Percentiles rank a stretch among this genome's conserved stretches.
phyloP scores from a whole-genome alignment of 345 rosid species.

The Eutrema japonicum region DNA sequence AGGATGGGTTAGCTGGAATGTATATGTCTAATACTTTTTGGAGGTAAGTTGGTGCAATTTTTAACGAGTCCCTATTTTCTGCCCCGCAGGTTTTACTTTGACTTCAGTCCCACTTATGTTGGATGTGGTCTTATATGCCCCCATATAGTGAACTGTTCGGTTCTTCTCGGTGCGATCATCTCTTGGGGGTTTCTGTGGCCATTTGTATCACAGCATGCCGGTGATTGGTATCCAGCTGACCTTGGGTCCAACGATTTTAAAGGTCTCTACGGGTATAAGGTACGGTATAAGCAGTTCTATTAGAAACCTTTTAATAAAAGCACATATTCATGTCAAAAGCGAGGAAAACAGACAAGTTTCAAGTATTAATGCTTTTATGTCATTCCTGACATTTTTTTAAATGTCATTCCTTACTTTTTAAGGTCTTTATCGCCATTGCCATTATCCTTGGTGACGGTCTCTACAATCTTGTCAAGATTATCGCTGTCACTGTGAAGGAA shows the following conservation, averaged over 20 bases:
- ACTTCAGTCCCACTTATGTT: slow-evolving; percentile 92
- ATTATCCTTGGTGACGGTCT: slow-evolving; percentile 94
- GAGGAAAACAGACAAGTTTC: background rate
- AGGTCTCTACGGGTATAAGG: slow-evolving; percentile 96
- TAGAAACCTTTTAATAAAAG: background rate
- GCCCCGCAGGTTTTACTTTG: slow-evolving; percentile 77
- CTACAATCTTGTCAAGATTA: slow-evolving; percentile 84
- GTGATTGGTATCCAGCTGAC: slow-evolving; percentile 89
- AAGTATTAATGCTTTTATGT: slow-evolving; percentile 16
- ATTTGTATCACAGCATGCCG: slow-evolving; percentile 68
- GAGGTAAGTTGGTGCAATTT: background rate
- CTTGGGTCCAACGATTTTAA: slow-evolving; percentile 79
- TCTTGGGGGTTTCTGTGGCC: slow-evolving; percentile 98
- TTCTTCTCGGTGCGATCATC: slow-evolving; percentile 84
- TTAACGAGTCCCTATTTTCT: background rate
- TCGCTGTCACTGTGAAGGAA: slow-evolving; percentile 63
- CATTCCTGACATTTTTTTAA: background rate
- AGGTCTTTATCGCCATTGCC: slow-evolving; percentile 90
- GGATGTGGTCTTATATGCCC: slow-evolving; percentile 98
- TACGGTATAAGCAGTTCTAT: slow-evolving; percentile 31
- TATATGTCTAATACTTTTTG: background rate
- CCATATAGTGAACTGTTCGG: slow-evolving; percentile 88
- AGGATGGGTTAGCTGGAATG: background rate
- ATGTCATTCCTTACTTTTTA: slow-evolving; percentile 29
- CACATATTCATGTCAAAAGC: slow-evolving; percentile 6